These are phyloP conservation scores for Fusarium luffae DNA, from an alignment of 2,329 filamentous ascomycete genomes.

Conservation along the genomic window DNA sequence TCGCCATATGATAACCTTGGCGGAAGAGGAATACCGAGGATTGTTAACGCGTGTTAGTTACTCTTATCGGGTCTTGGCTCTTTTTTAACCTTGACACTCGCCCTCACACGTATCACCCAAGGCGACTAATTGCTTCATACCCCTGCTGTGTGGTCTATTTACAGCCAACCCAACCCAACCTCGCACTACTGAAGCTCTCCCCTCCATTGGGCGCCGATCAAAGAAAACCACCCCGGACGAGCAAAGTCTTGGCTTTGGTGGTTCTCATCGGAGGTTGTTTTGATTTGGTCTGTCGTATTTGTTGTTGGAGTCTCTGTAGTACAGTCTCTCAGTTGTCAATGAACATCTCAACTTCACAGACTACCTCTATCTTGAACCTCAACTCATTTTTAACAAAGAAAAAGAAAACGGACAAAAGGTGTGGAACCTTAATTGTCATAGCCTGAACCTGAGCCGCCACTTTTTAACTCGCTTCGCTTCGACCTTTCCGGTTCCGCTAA, in stretches of 20 bases:
- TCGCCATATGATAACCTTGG: slow-evolving; percentile 25
- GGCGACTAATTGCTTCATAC: slow-evolving; percentile 16
- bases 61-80: slow-evolving; percentile 10
- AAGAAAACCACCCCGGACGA: slow-evolving; percentile 28
- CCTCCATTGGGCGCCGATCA: slow-evolving; percentile 39
- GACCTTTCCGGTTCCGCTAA: slow-evolving; percentile 37
- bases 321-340: not conserved
- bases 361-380: not conserved
- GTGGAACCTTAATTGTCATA: slow-evolving; percentile 44
- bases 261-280: slow-evolving; percentile 31
- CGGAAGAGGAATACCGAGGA: slow-evolving; percentile 17
- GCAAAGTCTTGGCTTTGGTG: slow-evolving; percentile 28
- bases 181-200: slow-evolving; percentile 32
- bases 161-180: slow-evolving; percentile 27
- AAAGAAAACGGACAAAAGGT: slow-evolving; percentile 26
- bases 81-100: slow-evolving; percentile 7
- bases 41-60: not conserved
- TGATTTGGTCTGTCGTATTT: not conserved
- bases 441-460: slow-evolving; percentile 40
- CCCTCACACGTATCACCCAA: slow-evolving; percentile 19
- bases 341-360: not conserved
- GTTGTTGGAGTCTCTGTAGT: not conserved
- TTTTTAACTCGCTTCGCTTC: slow-evolving; percentile 36
- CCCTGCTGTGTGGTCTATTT: slow-evolving; percentile 26
- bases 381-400: slow-evolving; percentile 5